Percentiles rank a stretch among this genome's conserved stretches.
These are phyloP conservation scores for Peribolospora kevripleyi DNA, from an alignment of 768 basidiomycete species.

Conservation along the genomic window DNA sequence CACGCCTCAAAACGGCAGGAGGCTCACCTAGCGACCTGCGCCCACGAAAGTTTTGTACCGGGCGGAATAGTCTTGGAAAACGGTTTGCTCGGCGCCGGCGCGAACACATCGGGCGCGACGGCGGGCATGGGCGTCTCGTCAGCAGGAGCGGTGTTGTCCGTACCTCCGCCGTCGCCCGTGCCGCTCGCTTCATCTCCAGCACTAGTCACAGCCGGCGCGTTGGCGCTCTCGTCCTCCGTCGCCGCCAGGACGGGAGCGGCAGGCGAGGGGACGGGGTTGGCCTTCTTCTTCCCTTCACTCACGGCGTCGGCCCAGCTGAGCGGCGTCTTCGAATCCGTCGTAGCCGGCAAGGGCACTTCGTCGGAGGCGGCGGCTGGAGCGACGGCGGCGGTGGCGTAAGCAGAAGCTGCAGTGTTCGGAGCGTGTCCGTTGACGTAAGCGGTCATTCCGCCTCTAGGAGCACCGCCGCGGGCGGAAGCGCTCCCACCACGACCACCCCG, in stretches of 20 bases:
- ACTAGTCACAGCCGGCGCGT: too few species aligned
- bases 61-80: conserved; percentile 6
- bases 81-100: neutral
- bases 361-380: neutral
- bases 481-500: too few species aligned
- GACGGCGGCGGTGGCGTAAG: neutral
- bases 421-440: neutral
- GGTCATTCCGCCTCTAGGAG: neutral
- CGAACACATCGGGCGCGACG: too few species aligned
- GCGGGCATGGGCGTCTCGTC: too few species aligned
- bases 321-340: neutral
- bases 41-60: conserved; percentile 10
- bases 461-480: neutral
- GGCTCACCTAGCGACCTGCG: conserved; percentile 6
- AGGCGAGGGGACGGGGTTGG: neutral
- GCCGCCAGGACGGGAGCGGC: neutral
- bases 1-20: too few species aligned
- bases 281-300: neutral
- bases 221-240: too few species aligned
- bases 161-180: too few species aligned
- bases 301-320: neutral
- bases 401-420: neutral
- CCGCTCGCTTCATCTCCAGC: too few species aligned
- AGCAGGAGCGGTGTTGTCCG: too few species aligned
- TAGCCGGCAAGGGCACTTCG: neutral